phyloP scores from a whole-genome alignment of 768 basidiomycete genomes.

The Butyriboletus loyo region DNA sequence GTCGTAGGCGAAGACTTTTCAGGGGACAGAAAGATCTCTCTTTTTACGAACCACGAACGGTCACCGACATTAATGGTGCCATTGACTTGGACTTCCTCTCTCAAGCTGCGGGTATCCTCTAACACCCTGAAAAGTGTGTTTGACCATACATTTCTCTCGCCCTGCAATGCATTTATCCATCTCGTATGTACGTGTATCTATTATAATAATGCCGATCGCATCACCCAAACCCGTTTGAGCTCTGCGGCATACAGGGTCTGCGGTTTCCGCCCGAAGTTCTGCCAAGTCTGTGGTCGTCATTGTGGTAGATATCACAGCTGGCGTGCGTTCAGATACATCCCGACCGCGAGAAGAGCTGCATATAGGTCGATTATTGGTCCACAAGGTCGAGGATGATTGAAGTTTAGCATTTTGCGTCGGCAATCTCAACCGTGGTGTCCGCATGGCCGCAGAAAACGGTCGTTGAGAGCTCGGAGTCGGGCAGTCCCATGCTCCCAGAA shows the following conservation, averaged over 20 bases:
- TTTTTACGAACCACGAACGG: too few relatives aligned
- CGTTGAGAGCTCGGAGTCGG: conserved; percentile 48
- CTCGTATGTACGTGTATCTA: conserved; percentile 2
- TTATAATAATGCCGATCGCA: neutral
- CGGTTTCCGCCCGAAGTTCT: conserved; percentile 42
- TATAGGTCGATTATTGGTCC: conserved; percentile 33
- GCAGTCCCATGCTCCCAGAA: conserved; percentile 46
- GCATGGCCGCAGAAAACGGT: conserved; percentile 22
- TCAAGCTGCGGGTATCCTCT: too few relatives aligned
- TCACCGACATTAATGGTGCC: too few relatives aligned
- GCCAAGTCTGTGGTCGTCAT: conserved; percentile 1
- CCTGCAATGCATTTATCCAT: too few relatives aligned
- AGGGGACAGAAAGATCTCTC: too few relatives aligned
- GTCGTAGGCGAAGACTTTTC: too few relatives aligned
- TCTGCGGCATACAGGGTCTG: conserved; percentile 48
- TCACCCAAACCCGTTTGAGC: conserved; percentile 32
- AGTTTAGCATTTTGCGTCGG: conserved; percentile 12
- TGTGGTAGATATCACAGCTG: conserved; percentile 24
- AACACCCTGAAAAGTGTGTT: too few relatives aligned
- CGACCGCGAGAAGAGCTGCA: conserved; percentile 26
- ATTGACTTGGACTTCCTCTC: too few relatives aligned
- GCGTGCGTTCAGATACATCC: conserved; percentile 15
- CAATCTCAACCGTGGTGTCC: conserved; percentile 28
- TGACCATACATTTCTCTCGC: too few relatives aligned
- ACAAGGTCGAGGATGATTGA: conserved; percentile 9